Base-by-base conservation (phyloP, 257 asterid genomes). In the Hygrophila difformis region DNA sequence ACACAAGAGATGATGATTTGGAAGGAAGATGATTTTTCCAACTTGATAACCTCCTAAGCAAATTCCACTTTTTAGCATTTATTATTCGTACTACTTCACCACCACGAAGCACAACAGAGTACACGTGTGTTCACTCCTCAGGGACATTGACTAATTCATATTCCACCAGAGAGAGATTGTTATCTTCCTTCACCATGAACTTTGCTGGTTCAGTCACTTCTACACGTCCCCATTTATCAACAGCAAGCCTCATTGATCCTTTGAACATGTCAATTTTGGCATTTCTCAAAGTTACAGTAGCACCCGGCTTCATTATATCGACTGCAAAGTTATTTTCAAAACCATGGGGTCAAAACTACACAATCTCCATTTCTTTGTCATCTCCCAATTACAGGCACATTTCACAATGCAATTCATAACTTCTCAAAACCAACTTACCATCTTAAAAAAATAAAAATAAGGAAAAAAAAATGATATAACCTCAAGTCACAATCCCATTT, bases 171-270 rank as follows among this genome's bases (percentile, higher is more conserved):
- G 79, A 72, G 39, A 72, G 72, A 62, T 84, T 84, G 31, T 79
- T 84, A 39, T 72, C 79, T 65, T 83, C 91, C 55, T 77, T 84
- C 53, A 84, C 94, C 5, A 71, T 62, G 64, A 67, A 72, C 11
- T 46, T 53, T 19, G 75, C 79, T 0, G 79, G 62, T 24, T 72
- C 79, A 14, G 75, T 53, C 53, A 49, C 72, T 64, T 72, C 79
- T 18, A 68, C 72, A 41, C 72, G 79, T 5, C 79, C 79, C 79
- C 79, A 72, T 61, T 72, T 72, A 64, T 84, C 94, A 34, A 84
- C 93, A 17, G 93, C 93, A 48, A 84, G 83, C 69, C 94, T 80
- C 94, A 84, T n/a, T n/a, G n/a, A n/a, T n/a, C n/a, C n/a, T n/a
- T n/a, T n/a, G n/a, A n/a, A n/a, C n/a, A n/a, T n/a, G n/a, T n/a